A percentile compares a stretch with the other conserved stretches of the same genome.
These are phyloP conservation scores for Calycina herbarum DNA, from an alignment of 2,329 filamentous ascomycete genomes.

Conservation along the genomic window DNA sequence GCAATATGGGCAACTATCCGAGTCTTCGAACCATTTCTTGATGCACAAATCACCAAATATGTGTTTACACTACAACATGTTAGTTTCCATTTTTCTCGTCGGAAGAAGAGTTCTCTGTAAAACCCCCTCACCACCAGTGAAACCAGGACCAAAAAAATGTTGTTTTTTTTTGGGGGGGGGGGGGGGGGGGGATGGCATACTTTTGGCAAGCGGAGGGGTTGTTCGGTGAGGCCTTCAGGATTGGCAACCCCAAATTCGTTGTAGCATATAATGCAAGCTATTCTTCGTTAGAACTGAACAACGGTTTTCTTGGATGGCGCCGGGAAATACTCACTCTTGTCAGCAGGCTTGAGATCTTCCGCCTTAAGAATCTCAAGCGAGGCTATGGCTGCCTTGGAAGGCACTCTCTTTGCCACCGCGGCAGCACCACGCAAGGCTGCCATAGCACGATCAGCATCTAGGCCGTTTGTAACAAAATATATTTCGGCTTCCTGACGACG, in stretches of 20 bases:
- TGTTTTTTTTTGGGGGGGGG: too few species aligned
- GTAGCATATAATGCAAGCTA: conserved; percentile 65
- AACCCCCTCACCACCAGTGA: not conserved
- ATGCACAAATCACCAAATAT: conserved; percentile 65
- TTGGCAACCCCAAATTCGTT: conserved; percentile 59
- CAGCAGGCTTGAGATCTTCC: conserved; percentile 29
- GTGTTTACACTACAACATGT: conserved; percentile 51
- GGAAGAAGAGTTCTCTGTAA: not conserved
- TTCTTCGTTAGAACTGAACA: not conserved
- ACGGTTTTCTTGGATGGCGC: not conserved
- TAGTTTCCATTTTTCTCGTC: not conserved
- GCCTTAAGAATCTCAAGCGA: conserved; percentile 35
- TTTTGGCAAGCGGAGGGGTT: conserved; percentile 57
- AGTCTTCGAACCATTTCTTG: conserved; percentile 64
- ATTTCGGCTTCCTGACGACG: conserved; percentile 13
- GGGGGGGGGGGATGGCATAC: not conserved
- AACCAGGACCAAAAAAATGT: not conserved
- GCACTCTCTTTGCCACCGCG: conserved; percentile 30
- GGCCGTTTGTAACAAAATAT: conserved; percentile 12
- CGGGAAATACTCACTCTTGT: conserved; percentile 32
- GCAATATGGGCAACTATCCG: conserved; percentile 64
- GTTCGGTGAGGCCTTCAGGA: conserved; percentile 59
- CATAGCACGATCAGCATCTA: conserved; percentile 27
- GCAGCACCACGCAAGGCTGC: conserved; percentile 28
- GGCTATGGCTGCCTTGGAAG: conserved; percentile 33